phyloP scores from a whole-genome alignment of 2,329 filamentous ascomycete genomes.

The Scopulariopsis brevicaulis region DNA sequence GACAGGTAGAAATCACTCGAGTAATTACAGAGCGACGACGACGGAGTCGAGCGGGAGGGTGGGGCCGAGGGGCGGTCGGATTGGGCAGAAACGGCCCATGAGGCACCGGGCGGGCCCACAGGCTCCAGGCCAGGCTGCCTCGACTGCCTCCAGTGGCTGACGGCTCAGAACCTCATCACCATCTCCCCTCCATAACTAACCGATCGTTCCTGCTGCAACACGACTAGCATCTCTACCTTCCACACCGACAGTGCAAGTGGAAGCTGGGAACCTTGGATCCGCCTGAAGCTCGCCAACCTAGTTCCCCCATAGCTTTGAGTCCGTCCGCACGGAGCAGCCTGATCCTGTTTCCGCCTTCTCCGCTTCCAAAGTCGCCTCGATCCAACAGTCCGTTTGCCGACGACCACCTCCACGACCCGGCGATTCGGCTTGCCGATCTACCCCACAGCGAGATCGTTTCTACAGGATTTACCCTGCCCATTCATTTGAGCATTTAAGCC shows the following conservation, averaged over 20 bases:
- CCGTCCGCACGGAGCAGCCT: too few species aligned
- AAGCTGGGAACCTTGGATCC: too few species aligned
- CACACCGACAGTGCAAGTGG: too few species aligned
- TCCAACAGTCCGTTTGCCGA: too few species aligned
- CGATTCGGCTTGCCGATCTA: not conserved
- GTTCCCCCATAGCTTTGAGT: too few species aligned
- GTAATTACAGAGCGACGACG: too few species aligned
- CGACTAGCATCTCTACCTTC: not conserved
- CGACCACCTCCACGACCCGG: not conserved
- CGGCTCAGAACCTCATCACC: not conserved
- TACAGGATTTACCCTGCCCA: not conserved
- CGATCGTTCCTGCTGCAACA: not conserved
- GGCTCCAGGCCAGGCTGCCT: not conserved
- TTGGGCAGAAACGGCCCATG: not conserved
- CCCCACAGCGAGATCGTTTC: not conserved
- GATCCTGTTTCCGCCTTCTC: too few species aligned
- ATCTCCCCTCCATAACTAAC: not conserved
- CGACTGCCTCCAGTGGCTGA: conserved; percentile 2
- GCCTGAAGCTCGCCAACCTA: too few species aligned
- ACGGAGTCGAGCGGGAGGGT: too few species aligned
- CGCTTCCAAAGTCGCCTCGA: too few species aligned
- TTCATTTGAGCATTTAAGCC: not conserved
- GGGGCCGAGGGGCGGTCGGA: not conserved
- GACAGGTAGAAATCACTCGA: too few species aligned
- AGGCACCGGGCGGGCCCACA: not conserved